Conservation (phyloP, 495 filamentous ascomycete species). For the Lasiosphaeria miniovina region DNA sequence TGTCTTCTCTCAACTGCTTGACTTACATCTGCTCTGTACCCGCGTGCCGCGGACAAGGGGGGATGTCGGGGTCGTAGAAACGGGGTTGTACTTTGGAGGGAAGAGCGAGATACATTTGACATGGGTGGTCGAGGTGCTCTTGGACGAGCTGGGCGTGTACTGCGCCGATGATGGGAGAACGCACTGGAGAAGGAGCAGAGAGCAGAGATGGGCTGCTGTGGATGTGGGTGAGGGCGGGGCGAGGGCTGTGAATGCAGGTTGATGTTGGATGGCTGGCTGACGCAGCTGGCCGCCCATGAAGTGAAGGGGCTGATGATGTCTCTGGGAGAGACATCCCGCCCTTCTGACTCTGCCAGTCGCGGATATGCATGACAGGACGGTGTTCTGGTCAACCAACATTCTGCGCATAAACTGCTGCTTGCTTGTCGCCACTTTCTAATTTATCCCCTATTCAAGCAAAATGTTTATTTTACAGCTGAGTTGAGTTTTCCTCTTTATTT, state of each 20-base stretch:
- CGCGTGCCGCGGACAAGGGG: slow-evolving; percentile 28
- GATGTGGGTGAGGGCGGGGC: slow-evolving; percentile 30
- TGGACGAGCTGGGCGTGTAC: slow-evolving; percentile 41
- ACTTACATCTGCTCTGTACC: slow-evolving; percentile 44
- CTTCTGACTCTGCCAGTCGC: background rate
- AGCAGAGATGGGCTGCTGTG: slow-evolving; percentile 45
- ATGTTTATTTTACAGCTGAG: background rate
- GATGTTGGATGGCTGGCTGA: background rate
- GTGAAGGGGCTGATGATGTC: background rate
- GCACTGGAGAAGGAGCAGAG: slow-evolving; percentile 26
- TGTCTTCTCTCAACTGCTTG: slow-evolving; percentile 42
- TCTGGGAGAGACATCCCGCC: background rate
- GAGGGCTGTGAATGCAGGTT: slow-evolving; percentile 25
- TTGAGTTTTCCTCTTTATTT: background rate
- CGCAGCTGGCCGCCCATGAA: background rate
- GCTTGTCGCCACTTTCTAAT: no score
- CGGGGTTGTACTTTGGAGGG: background rate
- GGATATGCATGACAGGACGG: no score
- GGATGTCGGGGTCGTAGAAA: slow-evolving; percentile 19
- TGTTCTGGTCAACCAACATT: no score
- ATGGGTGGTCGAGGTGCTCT: slow-evolving; percentile 45
- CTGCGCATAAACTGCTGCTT: no score
- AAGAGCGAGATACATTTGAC: slow-evolving; percentile 11
- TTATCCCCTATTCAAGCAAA: no score
- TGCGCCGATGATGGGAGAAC: background rate